Evolutionary conservation across 2,329 filamentous ascomycete genomes (phyloP).

Genomic region (Diaporthe sp.): DNA sequence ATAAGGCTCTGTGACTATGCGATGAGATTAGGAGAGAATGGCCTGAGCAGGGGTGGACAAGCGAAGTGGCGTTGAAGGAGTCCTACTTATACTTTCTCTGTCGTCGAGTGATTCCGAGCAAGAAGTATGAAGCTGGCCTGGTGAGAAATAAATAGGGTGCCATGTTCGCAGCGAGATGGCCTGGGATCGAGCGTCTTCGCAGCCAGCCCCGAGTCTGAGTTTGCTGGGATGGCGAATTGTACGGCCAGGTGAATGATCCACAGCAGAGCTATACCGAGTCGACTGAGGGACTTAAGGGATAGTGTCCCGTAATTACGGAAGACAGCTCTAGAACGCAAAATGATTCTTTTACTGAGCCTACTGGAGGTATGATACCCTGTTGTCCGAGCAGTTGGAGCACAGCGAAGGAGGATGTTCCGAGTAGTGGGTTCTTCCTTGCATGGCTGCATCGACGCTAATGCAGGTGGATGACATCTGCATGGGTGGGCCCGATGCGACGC

Average conservation of each 20-base stretch:
- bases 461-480: background rate
- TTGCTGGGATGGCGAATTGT: background rate
- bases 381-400: background rate
- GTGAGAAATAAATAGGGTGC: background rate
- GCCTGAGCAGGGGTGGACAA: background rate
- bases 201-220: background rate
- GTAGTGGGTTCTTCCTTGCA: background rate
- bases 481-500: background rate
- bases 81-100: background rate
- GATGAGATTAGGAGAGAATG: background rate
- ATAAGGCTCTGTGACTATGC: background rate
- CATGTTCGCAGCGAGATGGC: background rate
- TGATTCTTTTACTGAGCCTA: background rate
- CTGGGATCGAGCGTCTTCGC: background rate
- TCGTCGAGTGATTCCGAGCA: background rate
- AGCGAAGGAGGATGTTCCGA: background rate
- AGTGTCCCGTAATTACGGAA: background rate
- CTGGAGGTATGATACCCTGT: background rate
- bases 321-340: background rate
- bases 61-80: background rate
- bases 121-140: background rate
- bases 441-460: background rate
- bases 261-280: background rate
- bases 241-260: background rate
- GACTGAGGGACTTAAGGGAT: background rate